These are phyloP conservation scores for Diaporthe sp. DNA, from an alignment of 2,329 filamentous ascomycete species.

Conservation along the genomic window DNA sequence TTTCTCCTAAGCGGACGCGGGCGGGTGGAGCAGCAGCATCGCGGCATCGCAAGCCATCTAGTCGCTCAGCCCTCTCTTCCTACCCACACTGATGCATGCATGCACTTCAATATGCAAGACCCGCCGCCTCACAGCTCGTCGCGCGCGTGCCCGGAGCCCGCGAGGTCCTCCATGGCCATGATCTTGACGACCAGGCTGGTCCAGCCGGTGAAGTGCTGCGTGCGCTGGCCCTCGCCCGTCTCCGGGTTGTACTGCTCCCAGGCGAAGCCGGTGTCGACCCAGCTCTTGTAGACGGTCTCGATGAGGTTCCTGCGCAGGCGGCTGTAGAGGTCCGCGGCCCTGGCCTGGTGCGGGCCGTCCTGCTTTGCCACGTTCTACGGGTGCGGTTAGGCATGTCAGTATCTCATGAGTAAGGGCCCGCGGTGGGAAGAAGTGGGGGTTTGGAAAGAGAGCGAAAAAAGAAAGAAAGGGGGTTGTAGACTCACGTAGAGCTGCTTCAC, in stretches of 20 bases:
- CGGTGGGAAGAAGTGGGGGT: background rate
- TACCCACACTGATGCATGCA: too few relatives aligned
- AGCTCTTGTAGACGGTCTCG: slow-evolving; percentile 88
- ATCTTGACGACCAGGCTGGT: slow-evolving; percentile 98
- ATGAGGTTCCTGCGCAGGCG: slow-evolving; percentile 87
- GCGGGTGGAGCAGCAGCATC: background rate
- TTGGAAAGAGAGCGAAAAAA: background rate
- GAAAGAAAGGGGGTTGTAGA: slow-evolving; percentile 43
- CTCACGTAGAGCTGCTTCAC: slow-evolving; percentile 83
- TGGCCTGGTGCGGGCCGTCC: slow-evolving; percentile 76
- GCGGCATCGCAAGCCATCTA: too few relatives aligned
- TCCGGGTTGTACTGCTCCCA: slow-evolving; percentile 99
- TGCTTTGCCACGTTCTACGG: slow-evolving; percentile 73
- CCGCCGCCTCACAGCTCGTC: slow-evolving; percentile 62
- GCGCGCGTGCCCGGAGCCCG: slow-evolving; percentile 50
- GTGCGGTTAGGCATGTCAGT: slow-evolving; percentile 7
- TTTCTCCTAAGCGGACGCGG: too few relatives aligned
- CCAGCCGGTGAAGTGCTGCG: slow-evolving; percentile 98
- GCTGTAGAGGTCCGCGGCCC: slow-evolving; percentile 81
- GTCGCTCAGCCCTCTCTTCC: too few relatives aligned
- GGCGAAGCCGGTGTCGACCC: slow-evolving; percentile 93
- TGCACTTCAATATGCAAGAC: background rate
- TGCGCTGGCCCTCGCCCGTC: slow-evolving; percentile 92
- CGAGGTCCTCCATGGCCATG: slow-evolving; percentile 89
- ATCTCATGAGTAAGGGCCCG: background rate